phyloP scores from a whole-genome alignment of 257 asterid species.

The Solanum habrochaites region DNA sequence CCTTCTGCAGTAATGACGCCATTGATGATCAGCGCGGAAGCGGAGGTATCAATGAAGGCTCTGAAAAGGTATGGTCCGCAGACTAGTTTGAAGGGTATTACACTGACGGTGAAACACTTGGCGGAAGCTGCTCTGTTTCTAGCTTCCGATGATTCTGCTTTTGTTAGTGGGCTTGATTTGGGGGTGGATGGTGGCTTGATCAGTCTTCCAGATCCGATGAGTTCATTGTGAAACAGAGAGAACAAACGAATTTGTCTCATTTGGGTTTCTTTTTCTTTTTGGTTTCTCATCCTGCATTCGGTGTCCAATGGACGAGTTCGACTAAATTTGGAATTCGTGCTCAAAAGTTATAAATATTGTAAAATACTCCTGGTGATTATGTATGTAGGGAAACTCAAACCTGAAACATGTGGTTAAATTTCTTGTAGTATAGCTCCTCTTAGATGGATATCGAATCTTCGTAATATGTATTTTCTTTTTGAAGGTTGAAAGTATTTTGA shows the following conservation, averaged over 20 bases:
- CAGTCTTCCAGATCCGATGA: neutral
- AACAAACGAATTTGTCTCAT: neutral
- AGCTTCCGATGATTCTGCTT: conserved; percentile 21
- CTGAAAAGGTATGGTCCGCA: neutral
- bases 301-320: neutral
- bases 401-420: too few species aligned
- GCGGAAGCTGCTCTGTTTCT: conserved; percentile 21
- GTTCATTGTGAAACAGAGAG: neutral
- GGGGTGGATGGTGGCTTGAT: conserved; percentile 22
- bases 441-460: neutral
- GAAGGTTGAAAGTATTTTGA: neutral
- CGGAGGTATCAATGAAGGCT: neutral
- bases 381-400: too few species aligned
- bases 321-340: too few species aligned
- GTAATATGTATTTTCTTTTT: neutral
- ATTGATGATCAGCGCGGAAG: neutral
- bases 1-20: conserved; percentile 20
- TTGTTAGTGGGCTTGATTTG: conserved; percentile 19
- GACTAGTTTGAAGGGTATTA: conserved; percentile 15
- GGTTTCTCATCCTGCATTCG: neutral
- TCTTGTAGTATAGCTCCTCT: neutral
- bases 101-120: conserved; percentile 7
- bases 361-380: neutral
- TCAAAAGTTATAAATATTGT: too few species aligned
- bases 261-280: neutral